phyloP scores from a whole-genome alignment of 2,329 filamentous ascomycete species.

The Arthroderma sp. region DNA sequence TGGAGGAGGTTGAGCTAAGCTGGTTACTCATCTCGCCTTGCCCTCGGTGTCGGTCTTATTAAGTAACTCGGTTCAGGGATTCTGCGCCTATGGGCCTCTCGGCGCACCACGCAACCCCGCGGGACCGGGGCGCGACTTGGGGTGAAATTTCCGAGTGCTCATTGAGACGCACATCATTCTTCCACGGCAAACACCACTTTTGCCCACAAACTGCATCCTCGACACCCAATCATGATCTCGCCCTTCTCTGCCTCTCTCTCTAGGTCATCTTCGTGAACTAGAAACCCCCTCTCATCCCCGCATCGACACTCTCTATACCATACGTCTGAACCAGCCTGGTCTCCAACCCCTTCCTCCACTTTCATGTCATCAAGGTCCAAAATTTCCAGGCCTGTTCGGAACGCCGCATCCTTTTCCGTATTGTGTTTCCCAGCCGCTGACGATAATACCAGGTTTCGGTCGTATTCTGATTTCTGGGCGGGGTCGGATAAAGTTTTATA shows the following conservation, averaged over 20 bases:
- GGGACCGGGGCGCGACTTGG: no score
- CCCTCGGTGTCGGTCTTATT: neutral
- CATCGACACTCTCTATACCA: conserved; percentile 47
- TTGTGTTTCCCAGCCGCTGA: conserved; percentile 13
- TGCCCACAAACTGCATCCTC: conserved; percentile 51
- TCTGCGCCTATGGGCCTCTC: no score
- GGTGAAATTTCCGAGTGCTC: neutral
- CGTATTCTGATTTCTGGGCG: conserved; percentile 34
- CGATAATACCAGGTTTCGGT: conserved; percentile 27
- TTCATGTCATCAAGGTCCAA: conserved; percentile 45
- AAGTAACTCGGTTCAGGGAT: neutral
- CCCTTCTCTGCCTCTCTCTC: conserved; percentile 36
- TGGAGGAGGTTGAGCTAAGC: no score
- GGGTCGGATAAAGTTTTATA: conserved; percentile 41
- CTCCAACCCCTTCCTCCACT: conserved; percentile 33
- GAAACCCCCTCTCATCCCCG: conserved; percentile 43
- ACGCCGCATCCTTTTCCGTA: conserved; percentile 16
- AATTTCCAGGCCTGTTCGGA: conserved; percentile 41
- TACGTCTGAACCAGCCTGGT: conserved; percentile 21
- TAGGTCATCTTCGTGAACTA: conserved; percentile 42
- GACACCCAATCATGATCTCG: conserved; percentile 47
- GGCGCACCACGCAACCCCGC: no score
- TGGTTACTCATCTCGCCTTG: no score
- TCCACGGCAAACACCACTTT: conserved; percentile 46
- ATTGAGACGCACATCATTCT: conserved; percentile 12